A percentile compares a stretch with the other conserved stretches of the same genome.
These are phyloP conservation scores for Nakaseomyces bracarensis DNA, from an alignment of 1,139 yeast species.

Conservation along the genomic window DNA sequence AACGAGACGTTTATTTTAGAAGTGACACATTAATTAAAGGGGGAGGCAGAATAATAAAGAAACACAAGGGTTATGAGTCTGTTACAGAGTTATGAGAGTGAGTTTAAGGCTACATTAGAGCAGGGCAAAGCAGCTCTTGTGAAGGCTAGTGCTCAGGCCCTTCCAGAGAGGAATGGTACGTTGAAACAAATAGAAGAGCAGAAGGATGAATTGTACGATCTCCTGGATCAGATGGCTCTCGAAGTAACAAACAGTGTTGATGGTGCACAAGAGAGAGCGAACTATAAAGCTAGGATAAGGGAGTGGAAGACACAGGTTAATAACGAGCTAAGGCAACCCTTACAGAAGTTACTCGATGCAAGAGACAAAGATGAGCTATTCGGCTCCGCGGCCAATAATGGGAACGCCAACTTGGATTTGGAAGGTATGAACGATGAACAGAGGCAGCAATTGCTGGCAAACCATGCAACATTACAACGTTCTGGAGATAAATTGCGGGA, in stretches of 20 bases:
- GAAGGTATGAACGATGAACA: slow-evolving; percentile 49
- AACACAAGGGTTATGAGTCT: background rate
- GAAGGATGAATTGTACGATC: slow-evolving; percentile 28
- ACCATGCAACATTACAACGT: slow-evolving; percentile 74
- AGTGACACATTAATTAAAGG: too few relatives aligned
- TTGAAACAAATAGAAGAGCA: slow-evolving; percentile 26
- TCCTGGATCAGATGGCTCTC: slow-evolving; percentile 32
- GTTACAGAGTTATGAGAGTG: slow-evolving; percentile 28
- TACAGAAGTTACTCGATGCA: slow-evolving; percentile 25
- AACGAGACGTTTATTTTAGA: too few relatives aligned
- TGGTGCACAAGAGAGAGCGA: slow-evolving; percentile 20
- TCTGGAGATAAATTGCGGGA: slow-evolving; percentile 78
- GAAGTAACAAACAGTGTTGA: slow-evolving; percentile 26
- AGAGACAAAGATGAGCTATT: slow-evolving; percentile 26
- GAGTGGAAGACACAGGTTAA: slow-evolving; percentile 25
- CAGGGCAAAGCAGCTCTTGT: slow-evolving; percentile 19
- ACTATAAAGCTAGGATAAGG: slow-evolving; percentile 24
- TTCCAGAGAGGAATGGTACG: slow-evolving; percentile 23
- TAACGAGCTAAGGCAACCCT: slow-evolving; percentile 19
- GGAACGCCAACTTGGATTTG: slow-evolving; percentile 6
- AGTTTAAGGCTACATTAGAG: slow-evolving; percentile 28
- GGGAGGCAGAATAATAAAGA: too few relatives aligned
- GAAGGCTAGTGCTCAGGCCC: slow-evolving; percentile 19
- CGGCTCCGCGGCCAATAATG: slow-evolving; percentile 15
- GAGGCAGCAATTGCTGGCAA: slow-evolving; percentile 70